Conservation (phyloP, 257 asterid genomes). For the Voacanga thouarsii region DNA sequence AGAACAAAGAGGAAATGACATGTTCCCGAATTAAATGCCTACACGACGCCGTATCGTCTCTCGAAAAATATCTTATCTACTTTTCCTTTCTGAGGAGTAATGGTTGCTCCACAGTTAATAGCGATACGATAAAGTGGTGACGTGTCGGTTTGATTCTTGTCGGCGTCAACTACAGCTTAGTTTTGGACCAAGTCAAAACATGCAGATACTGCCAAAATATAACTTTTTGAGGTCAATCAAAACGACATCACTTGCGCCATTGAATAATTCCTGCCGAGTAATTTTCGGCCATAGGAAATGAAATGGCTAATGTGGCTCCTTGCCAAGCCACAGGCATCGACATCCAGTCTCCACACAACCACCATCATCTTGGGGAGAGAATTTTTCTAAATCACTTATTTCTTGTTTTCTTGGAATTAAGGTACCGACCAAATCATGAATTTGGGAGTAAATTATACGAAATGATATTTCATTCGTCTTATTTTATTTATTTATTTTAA, state of each 20-base stretch:
- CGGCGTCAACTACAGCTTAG: constrained; percentile 14
- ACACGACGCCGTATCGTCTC: neutral
- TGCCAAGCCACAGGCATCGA: neutral
- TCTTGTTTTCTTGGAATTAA: too few species aligned
- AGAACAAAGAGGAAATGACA: too few species aligned
- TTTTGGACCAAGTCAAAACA: constrained; percentile 32
- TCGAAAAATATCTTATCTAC: neutral
- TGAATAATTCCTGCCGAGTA: neutral
- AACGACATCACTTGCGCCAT: neutral
- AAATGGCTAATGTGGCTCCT: neutral
- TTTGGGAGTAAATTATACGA: too few species aligned
- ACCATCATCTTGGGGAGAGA: too few species aligned
- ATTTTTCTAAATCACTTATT: too few species aligned
- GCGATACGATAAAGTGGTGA: neutral
- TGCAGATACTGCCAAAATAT: constrained; percentile 34
- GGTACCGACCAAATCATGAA: too few species aligned
- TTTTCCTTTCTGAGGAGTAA: constrained; percentile 2
- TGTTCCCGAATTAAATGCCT: neutral
- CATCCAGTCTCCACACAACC: neutral
- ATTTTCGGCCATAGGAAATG: neutral
- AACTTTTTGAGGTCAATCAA: constrained; percentile 38
- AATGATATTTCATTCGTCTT: too few species aligned
- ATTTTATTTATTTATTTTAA: too few species aligned
- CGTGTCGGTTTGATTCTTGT: constrained; percentile 29
- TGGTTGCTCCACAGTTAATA: neutral